Conservation (phyloP, 2,329 filamentous ascomycete species). For the Xylariaceae sp. region DNA sequence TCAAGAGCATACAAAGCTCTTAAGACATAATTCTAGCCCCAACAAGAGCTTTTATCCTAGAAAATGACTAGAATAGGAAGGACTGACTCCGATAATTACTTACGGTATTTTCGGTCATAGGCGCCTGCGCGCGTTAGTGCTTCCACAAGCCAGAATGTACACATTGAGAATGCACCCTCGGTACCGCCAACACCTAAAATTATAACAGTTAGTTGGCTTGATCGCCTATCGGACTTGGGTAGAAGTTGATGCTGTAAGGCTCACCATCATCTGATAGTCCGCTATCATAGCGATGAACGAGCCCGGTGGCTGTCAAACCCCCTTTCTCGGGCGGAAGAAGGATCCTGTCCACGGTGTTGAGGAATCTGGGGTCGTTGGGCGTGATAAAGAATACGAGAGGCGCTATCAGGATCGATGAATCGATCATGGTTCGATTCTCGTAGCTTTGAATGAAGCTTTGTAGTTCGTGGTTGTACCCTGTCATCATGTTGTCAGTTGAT, state of each 20-base stretch:
- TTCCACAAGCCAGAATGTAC: slow-evolving; percentile 84
- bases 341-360: slow-evolving; percentile 75
- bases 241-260: too few relatives aligned
- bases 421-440: slow-evolving; percentile 71
- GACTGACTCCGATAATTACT: too few relatives aligned
- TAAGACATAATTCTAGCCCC: too few relatives aligned
- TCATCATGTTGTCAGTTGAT: neutral
- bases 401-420: slow-evolving; percentile 77
- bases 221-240: neutral
- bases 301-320: slow-evolving; percentile 74
- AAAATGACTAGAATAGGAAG: too few relatives aligned
- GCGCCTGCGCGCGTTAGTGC: slow-evolving; percentile 72
- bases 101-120: slow-evolving; percentile 71
- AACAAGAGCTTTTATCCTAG: too few relatives aligned
- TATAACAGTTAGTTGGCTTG: slow-evolving; percentile 21
- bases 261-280: slow-evolving; percentile 72
- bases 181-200: slow-evolving; percentile 70
- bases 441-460: slow-evolving; percentile 79
- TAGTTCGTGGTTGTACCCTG: slow-evolving; percentile 73
- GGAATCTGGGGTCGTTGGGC: slow-evolving; percentile 77
- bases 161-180: slow-evolving; percentile 82
- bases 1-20: too few relatives aligned
- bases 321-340: slow-evolving; percentile 76
- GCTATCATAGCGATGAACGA: slow-evolving; percentile 79
- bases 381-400: slow-evolving; percentile 82